phyloP scores from a whole-genome alignment of 2,329 filamentous ascomycete species.

The Trichophyton schoenleinii region DNA sequence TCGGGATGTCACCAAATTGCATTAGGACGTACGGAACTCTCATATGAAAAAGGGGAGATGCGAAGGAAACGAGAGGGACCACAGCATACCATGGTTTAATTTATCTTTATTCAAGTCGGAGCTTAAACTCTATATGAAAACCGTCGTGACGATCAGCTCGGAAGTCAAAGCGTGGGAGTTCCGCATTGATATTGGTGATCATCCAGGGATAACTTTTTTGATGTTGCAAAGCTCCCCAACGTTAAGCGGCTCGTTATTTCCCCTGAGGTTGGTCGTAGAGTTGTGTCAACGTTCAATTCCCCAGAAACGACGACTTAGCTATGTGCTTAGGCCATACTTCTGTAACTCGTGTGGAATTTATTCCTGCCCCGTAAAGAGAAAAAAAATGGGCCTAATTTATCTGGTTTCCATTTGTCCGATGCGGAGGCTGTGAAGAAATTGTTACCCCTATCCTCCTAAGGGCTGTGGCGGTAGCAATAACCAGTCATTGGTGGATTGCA shows the following conservation, averaged over 20 bases:
- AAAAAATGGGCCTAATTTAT: background rate
- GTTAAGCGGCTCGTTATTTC: background rate
- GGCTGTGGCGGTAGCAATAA: background rate
- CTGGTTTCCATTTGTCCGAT: background rate
- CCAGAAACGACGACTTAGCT: background rate
- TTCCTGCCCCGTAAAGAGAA: too few species aligned
- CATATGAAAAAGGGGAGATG: background rate
- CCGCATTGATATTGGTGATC: background rate
- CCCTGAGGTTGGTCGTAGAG: background rate
- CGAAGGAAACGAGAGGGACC: background rate
- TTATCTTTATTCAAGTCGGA: too few species aligned
- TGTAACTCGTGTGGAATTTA: too few species aligned
- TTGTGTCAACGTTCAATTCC: background rate
- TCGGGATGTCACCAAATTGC: background rate
- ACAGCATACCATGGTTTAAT: background rate
- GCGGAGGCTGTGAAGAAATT: background rate
- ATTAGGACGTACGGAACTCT: background rate
- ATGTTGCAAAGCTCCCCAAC: background rate
- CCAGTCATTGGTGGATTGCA: background rate
- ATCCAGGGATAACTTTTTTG: background rate
- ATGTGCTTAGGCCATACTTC: too few species aligned
- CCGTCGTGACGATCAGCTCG: background rate
- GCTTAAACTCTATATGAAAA: background rate
- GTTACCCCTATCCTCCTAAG: background rate
- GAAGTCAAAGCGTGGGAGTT: background rate